Percentiles rank a stretch among this genome's conserved stretches.
Conservation (phyloP, 164 flowering plant genomes). For the Magnolia kwangsiensis region DNA sequence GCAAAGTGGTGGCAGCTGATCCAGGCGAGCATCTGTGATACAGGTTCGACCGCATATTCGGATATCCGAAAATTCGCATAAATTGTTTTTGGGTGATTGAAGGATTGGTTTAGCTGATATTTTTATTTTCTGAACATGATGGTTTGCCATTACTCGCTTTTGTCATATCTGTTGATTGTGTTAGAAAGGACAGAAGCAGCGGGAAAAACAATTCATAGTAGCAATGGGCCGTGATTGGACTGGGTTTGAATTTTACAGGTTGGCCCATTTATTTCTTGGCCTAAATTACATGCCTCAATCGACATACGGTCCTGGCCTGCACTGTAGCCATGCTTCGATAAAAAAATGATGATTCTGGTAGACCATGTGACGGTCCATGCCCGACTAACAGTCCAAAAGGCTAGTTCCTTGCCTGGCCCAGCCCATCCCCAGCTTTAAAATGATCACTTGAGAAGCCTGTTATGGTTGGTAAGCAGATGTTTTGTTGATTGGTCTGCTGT, state of each 20-base stretch:
- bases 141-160: neutral
- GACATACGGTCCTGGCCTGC: too few relatives aligned
- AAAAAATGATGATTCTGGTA: too few relatives aligned
- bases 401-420: too few relatives aligned
- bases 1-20: slow-evolving; percentile 18
- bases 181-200: slow-evolving; percentile 9
- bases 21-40: slow-evolving; percentile 23
- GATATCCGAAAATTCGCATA: slow-evolving; percentile 17
- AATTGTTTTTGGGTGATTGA: slow-evolving; percentile 8
- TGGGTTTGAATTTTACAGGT: neutral
- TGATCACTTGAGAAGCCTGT: slow-evolving; percentile 7
- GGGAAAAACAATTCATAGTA: neutral
- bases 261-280: too few relatives aligned
- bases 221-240: neutral
- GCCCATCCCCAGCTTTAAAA: too few relatives aligned
- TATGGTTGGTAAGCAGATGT: slow-evolving; percentile 16
- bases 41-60: slow-evolving; percentile 39
- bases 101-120: slow-evolving; percentile 10
- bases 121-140: neutral
- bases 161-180: neutral
- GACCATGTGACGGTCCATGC: too few relatives aligned
- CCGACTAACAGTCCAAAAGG: too few relatives aligned
- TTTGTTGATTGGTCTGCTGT: neutral
- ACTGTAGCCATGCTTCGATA: too few relatives aligned
- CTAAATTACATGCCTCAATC: too few relatives aligned